Percentiles rank a stretch among this genome's conserved stretches.
Evolutionary conservation across 495 filamentous ascomycete species (phyloP).

Genomic region (Choiromyces venosus): DNA sequence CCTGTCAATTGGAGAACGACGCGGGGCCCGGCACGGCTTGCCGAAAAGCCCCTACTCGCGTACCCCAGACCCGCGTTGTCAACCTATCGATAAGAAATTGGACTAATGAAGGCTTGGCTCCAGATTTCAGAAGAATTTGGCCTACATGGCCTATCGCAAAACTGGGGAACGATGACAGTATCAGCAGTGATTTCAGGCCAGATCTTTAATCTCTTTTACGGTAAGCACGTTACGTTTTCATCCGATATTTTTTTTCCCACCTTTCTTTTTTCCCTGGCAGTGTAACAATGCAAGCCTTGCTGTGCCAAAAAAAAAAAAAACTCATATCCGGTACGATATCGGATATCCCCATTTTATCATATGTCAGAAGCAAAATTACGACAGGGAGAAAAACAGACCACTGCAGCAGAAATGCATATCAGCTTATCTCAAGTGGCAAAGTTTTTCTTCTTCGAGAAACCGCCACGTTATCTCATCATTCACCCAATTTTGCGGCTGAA

Average conservation of each 20-base stretch:
- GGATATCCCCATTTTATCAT: neutral
- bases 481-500: slow-evolving; percentile 25
- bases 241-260: neutral
- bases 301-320: neutral
- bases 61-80: slow-evolving; percentile 6
- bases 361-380: neutral
- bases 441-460: slow-evolving; percentile 18
- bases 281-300: neutral
- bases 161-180: slow-evolving; percentile 93
- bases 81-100: slow-evolving; percentile 5
- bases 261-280: neutral
- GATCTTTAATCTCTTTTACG: slow-evolving; percentile 87
- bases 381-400: neutral
- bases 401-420: slow-evolving; percentile 22
- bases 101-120: slow-evolving; percentile 12
- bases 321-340: neutral
- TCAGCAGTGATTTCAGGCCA: slow-evolving; percentile 80
- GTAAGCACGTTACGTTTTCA: slow-evolving; percentile 36
- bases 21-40: slow-evolving; percentile 12
- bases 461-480: slow-evolving; percentile 33
- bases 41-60: slow-evolving; percentile 2
- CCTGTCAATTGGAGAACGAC: slow-evolving; percentile 3
- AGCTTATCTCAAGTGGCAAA: slow-evolving; percentile 33
- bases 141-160: slow-evolving; percentile 76
- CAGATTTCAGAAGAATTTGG: slow-evolving; percentile 72